phyloP scores from a whole-genome alignment of 1,139 yeast species.

The Scheffersomyces stambukii region DNA sequence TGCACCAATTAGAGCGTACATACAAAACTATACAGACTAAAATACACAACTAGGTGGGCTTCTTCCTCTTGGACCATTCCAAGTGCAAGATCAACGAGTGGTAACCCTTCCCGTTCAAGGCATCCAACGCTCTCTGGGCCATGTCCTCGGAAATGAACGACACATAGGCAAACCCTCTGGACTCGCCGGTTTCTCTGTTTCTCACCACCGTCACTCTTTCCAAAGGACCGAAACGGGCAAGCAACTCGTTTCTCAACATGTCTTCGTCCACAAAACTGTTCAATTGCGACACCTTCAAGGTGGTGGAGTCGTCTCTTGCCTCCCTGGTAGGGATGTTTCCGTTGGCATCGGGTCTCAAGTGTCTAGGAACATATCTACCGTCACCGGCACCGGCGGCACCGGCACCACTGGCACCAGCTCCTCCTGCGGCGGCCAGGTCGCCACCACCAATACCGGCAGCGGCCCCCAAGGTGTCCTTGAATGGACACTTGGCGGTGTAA shows the following conservation, averaged over 20 bases:
- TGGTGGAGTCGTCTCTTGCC: conserved; percentile 78
- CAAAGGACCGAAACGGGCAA: conserved; percentile 68
- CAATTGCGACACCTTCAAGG: conserved; percentile 89
- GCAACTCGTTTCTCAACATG: conserved; percentile 69
- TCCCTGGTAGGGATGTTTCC: conserved; percentile 49
- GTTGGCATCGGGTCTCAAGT: conserved; percentile 57
- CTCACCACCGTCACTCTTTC: conserved; percentile 82
- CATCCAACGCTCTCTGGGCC: conserved; percentile 78
- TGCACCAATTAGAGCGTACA: too few relatives aligned
- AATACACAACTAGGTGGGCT: conserved; percentile 12
- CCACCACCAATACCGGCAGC: conserved; percentile 30
- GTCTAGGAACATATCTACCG: conserved; percentile 74
- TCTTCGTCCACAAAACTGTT: conserved; percentile 83
- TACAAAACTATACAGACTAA: background rate
- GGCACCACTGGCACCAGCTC: conserved; percentile 21
- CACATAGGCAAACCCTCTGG: conserved; percentile 97
- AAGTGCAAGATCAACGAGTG: conserved; percentile 83
- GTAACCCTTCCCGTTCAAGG: conserved; percentile 87
- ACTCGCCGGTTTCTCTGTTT: conserved; percentile 90
- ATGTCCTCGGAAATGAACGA: conserved; percentile 64
- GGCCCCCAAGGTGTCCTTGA: conserved; percentile 80
- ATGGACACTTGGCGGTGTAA: conserved; percentile 94
- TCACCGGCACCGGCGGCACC: conserved; percentile 22
- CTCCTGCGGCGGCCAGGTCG: conserved; percentile 29
- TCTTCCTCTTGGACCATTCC: conserved; percentile 54